These are phyloP conservation scores for Sapria himalayana DNA, from an alignment of 345 rosid genomes.

Conservation along the genomic window DNA sequence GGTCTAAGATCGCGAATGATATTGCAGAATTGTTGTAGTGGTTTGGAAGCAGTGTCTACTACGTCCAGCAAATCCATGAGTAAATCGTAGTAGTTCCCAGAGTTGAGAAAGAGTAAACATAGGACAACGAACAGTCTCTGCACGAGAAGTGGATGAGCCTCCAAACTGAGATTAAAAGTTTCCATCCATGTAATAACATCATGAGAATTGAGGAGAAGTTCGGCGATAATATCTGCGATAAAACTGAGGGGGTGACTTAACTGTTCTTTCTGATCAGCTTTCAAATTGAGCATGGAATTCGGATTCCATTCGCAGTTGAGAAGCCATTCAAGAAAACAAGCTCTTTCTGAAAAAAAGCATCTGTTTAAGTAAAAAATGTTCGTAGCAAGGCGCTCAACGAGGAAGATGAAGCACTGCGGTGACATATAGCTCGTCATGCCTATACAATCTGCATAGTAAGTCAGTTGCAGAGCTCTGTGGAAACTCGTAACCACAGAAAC, in stretches of 20 bases:
- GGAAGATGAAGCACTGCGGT: slow-evolving; percentile 24
- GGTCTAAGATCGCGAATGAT: too few relatives aligned
- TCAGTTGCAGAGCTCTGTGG: slow-evolving; percentile 14
- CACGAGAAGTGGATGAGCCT: slow-evolving; percentile 9
- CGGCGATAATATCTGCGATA: background rate
- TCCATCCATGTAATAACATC: slow-evolving; percentile 16
- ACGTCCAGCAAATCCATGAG: slow-evolving; percentile 10
- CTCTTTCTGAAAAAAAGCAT: slow-evolving; percentile 10
- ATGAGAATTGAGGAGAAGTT: slow-evolving; percentile 4
- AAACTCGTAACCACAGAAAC: slow-evolving; percentile 7
- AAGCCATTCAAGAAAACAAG: slow-evolving; percentile 25
- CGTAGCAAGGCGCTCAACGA: slow-evolving; percentile 20
- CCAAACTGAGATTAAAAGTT: slow-evolving; percentile 1
- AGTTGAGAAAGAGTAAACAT: slow-evolving; percentile 19
- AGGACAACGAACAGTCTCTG: slow-evolving; percentile 14
- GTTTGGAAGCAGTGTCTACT: too few relatives aligned
- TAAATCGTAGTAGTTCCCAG: slow-evolving; percentile 3
- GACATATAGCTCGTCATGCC: slow-evolving; percentile 12
- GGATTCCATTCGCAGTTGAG: slow-evolving; percentile 9
- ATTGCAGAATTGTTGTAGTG: too few relatives aligned
- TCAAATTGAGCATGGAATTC: background rate
- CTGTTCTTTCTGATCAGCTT: background rate
- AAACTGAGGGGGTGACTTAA: slow-evolving; percentile 1
- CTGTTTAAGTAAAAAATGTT: slow-evolving; percentile 7
- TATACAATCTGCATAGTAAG: slow-evolving; percentile 19